Conservation (phyloP, 2,329 filamentous ascomycete genomes). For the Aspergillus sp. region DNA sequence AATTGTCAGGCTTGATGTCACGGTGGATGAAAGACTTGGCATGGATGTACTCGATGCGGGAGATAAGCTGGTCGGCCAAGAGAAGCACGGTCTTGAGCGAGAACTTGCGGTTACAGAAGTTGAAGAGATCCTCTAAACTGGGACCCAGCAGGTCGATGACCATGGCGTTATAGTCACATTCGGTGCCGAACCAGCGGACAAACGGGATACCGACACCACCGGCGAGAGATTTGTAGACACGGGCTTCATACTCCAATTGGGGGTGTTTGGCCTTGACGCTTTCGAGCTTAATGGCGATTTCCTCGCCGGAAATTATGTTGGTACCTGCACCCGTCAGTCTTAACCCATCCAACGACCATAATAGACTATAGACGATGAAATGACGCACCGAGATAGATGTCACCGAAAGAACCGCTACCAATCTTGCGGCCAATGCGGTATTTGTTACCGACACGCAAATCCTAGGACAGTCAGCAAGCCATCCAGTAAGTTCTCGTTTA, state of each 20-base stretch:
- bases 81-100: constrained; percentile 96
- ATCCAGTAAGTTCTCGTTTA: background rate
- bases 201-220: constrained; percentile 97
- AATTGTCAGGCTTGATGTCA: constrained; percentile 99
- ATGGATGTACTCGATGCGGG: constrained; percentile 98
- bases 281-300: constrained; percentile 99
- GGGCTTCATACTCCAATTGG: constrained; percentile 96
- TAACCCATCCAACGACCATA: background rate
- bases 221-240: constrained; percentile 77
- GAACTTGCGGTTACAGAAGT: constrained; percentile 99
- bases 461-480: constrained; percentile 49
- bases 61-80: constrained; percentile 95
- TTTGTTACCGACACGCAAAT: constrained; percentile 98
- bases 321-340: constrained; percentile 53
- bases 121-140: constrained; percentile 95
- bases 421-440: constrained; percentile 99
- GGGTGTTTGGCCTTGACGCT: constrained; percentile 99
- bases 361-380: background rate
- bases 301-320: constrained; percentile 98
- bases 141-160: constrained; percentile 94
- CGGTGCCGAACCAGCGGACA: constrained; percentile 98
- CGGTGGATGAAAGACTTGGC: constrained; percentile 99
- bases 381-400: constrained; percentile 76
- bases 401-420: constrained; percentile 92
- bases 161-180: constrained; percentile 99